phyloP scores from a whole-genome alignment of 805 yeast genomes.

The Sugiyamaella smithiae region DNA sequence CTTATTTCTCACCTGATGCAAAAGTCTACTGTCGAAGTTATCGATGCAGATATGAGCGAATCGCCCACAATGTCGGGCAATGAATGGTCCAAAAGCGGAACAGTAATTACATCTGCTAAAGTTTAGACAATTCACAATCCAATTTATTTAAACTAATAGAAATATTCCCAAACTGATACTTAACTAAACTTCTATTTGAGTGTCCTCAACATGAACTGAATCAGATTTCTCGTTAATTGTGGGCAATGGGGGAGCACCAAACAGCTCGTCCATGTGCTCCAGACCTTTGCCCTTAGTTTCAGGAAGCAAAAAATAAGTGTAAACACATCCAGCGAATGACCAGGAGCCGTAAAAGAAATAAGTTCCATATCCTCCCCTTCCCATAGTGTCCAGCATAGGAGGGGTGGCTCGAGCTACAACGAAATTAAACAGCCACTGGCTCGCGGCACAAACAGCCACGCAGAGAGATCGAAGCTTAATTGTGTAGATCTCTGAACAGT shows the following conservation, averaged over 20 bases:
- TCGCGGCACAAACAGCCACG: slow-evolving; percentile 13
- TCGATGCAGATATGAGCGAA: too few species aligned
- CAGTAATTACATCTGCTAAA: too few species aligned
- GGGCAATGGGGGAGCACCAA: slow-evolving; percentile 19
- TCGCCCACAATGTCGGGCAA: too few species aligned
- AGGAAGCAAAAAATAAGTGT: slow-evolving; percentile 49
- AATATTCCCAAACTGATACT: neutral
- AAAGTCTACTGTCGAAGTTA: too few species aligned
- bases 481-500: slow-evolving; percentile 70
- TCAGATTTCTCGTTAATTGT: neutral
- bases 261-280: slow-evolving; percentile 72
- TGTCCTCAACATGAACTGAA: neutral
- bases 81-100: too few species aligned
- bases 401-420: slow-evolving; percentile 13
- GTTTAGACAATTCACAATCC: too few species aligned
- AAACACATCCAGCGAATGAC: slow-evolving; percentile 9
- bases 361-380: slow-evolving; percentile 11
- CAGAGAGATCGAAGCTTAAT: slow-evolving; percentile 6
- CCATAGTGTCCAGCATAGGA: slow-evolving; percentile 8
- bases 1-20: too few species aligned
- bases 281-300: slow-evolving; percentile 75
- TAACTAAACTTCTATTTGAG: neutral
- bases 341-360: slow-evolving; percentile 12
- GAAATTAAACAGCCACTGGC: slow-evolving; percentile 17
- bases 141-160: too few species aligned